Evolutionary conservation across 768 basidiomycete species (phyloP), one percentile per base, ranked within the genome.

Genomic region (Cubamyces sp.): DNA sequence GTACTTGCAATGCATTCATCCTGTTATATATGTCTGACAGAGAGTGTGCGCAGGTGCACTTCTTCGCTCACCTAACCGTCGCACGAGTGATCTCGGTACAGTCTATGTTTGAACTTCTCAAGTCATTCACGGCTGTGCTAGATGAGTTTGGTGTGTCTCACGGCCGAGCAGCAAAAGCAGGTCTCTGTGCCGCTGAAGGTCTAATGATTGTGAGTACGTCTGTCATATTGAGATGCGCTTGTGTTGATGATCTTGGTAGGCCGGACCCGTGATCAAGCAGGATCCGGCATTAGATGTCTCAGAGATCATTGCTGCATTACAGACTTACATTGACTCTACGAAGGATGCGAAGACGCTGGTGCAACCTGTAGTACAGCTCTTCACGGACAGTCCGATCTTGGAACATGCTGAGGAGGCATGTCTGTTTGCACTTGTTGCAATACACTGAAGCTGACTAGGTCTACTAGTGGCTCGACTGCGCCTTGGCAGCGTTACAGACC

Each of bases 81-180:
- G 86, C 92, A 1, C 82, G 83, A 57, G 76, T 96, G 1, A 82
- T 98, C 53, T 87, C 91, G 2, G 73, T 86, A 0, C 83, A 87
- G 9, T 96, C 95, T 3, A 85, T 98, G 81, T 78, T 90, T 46
- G 82, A 86, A 7, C 84, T 97, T 28, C 81, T 97, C 25, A 87
- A 89, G 65, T 90, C 94, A 0, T 92, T 97, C 73, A 86, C 87
- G 3, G 81, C 88, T 1, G 96, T 96, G 3, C 79, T 97, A 19
- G 92, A 94, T 69, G 94, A 95, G 70, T 93, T 95, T 58, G 91
- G 90, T 49, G 91, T 92, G 2, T 93, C 92, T 4, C 86, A 90
- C 65, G 86, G 88, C n/a, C 85, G 93, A 18, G 92, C 90, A 2
- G 88, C 92, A 74, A 82, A 85, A 48, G 91, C 92, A 0, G 91